Evolutionary conservation across 805 yeast species (phyloP).

Genomic region (Middelhovenomyces tepae): DNA sequence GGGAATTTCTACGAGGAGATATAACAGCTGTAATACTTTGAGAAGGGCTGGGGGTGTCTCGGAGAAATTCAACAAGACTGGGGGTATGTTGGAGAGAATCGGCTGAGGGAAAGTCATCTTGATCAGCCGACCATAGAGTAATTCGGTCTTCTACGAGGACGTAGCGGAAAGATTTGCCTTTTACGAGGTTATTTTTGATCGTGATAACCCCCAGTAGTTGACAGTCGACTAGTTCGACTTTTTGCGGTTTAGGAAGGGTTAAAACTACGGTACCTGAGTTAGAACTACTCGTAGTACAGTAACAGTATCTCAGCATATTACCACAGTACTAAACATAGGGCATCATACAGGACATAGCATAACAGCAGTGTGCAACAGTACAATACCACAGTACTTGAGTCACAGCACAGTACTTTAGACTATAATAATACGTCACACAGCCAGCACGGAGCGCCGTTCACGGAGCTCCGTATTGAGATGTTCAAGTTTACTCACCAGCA

Average conservation of each 20-base stretch:
- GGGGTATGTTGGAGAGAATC: constrained; percentile 1
- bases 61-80: not conserved
- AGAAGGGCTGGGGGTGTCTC: no score
- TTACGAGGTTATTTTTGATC: constrained; percentile 23
- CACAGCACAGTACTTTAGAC: not conserved
- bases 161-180: constrained; percentile 22
- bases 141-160: constrained; percentile 23
- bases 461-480: not conserved
- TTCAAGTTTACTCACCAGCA: not conserved
- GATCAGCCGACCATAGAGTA: constrained; percentile 16
- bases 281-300: not conserved
- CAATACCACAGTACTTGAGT: not conserved
- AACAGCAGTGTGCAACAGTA: not conserved
- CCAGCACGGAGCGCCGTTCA: no score
- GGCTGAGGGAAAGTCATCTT: not conserved
- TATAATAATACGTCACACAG: not conserved
- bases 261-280: constrained; percentile 28
- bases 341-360: not conserved
- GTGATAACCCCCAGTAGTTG: constrained; percentile 23
- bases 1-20: no score
- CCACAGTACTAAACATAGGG: not conserved
- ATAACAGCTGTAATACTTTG: no score
- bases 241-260: constrained; percentile 20
- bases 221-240: constrained; percentile 18
- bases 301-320: constrained; percentile 3